Evolutionary conservation across 2,329 filamentous ascomycete species (phyloP).

Genomic region (Fonsecaea nubica): DNA sequence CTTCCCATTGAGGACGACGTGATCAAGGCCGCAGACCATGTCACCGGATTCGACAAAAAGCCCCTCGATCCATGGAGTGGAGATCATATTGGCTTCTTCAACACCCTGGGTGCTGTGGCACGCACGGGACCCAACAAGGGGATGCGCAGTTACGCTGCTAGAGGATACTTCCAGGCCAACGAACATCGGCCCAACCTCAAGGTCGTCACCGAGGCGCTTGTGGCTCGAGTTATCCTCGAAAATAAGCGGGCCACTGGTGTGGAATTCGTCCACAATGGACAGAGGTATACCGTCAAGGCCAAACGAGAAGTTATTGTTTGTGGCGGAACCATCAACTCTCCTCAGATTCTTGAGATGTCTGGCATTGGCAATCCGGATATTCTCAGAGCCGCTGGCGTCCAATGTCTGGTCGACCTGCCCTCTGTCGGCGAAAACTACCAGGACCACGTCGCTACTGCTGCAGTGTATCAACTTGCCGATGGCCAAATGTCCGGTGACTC

Average conservation of each 20-base stretch:
- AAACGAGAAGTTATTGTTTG: conserved; percentile 63
- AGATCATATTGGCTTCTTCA: conserved; percentile 39
- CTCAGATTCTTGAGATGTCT: conserved; percentile 66
- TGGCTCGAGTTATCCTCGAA: conserved; percentile 56
- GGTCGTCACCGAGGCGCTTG: conserved; percentile 56
- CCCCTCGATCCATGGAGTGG: conserved; percentile 37
- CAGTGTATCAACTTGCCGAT: conserved; percentile 28
- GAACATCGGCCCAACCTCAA: conserved; percentile 53
- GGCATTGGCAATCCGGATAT: conserved; percentile 61
- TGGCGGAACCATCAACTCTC: conserved; percentile 64
- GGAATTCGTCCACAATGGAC: conserved; percentile 49
- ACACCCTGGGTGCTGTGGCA: conserved; percentile 33
- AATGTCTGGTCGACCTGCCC: conserved; percentile 52
- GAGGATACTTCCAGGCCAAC: conserved; percentile 51
- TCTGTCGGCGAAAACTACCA: conserved; percentile 60
- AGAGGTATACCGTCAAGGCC: conserved; percentile 46
- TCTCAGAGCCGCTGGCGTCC: conserved; percentile 52
- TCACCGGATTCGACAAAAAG: conserved; percentile 34
- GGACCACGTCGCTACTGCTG: conserved; percentile 50
- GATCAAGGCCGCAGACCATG: conserved; percentile 36
- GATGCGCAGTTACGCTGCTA: conserved; percentile 51
- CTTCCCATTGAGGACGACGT: conserved; percentile 37
- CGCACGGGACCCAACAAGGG: conserved; percentile 38
- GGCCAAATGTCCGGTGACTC: conserved; percentile 40
- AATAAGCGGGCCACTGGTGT: conserved; percentile 50